Evolutionary conservation across 768 basidiomycete genomes (phyloP).

Genomic region (Xerocomus brunneocitrinus): DNA sequence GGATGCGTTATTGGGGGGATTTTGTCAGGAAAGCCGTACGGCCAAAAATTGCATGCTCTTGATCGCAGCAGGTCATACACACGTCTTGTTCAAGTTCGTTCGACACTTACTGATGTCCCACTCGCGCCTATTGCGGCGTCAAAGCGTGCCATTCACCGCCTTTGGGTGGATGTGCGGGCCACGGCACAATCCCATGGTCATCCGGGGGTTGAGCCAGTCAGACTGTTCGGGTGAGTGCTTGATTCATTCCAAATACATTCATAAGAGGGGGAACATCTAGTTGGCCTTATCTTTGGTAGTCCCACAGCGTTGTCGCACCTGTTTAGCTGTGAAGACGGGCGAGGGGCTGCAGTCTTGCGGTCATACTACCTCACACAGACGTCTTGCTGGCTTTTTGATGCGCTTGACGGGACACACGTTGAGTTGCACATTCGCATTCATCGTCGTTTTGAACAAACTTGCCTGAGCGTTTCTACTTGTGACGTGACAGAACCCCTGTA

Average conservation of each 20-base stretch:
- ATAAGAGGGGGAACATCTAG: conserved; percentile 14
- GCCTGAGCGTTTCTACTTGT: conserved; percentile 22
- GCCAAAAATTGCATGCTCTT: conserved; percentile 26
- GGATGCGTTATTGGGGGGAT: conserved; percentile 2
- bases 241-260: conserved; percentile 23
- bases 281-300: not conserved
- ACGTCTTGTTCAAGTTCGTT: not conserved
- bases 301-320: not conserved
- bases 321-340: conserved; percentile 5
- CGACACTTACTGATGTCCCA: too few species aligned
- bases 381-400: not conserved
- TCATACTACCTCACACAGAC: conserved; percentile 28
- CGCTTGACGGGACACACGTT: conserved; percentile 15
- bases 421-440: conserved; percentile 6
- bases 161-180: too few species aligned
- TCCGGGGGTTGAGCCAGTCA: too few species aligned
- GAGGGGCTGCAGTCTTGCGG: conserved; percentile 11
- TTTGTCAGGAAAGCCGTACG: conserved; percentile 17
- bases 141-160: too few species aligned
- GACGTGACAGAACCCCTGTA: conserved; percentile 29
- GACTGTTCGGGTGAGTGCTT: conserved; percentile 28
- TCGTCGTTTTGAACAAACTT: conserved; percentile 29
- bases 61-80: conserved; percentile 20
- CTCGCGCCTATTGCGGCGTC: too few species aligned
- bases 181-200: too few species aligned